phyloP scores from a whole-genome alignment of 2,329 filamentous ascomycete genomes.

The Aspergillaceae sp. region DNA sequence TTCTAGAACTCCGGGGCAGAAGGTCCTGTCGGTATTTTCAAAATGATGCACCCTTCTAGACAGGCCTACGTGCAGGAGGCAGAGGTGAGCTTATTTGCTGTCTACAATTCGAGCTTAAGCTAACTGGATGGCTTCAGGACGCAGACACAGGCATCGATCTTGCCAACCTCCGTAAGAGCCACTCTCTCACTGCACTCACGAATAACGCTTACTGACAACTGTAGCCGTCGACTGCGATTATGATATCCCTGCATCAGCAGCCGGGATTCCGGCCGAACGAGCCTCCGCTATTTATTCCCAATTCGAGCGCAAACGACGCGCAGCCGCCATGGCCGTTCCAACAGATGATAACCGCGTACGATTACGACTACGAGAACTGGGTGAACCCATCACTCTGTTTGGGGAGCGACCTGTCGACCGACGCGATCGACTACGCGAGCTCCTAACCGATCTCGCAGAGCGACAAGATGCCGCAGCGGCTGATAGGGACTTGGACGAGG shows the following conservation, averaged over 20 bases:
- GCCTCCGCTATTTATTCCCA: conserved; percentile 78
- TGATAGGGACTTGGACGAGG: conserved; percentile 48
- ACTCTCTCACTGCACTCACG: neutral
- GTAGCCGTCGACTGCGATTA: conserved; percentile 72
- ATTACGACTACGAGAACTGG: conserved; percentile 68
- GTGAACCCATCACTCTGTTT: conserved; percentile 91
- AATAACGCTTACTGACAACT: neutral
- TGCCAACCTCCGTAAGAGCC: conserved; percentile 53
- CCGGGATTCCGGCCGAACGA: conserved; percentile 67
- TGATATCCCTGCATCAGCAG: conserved; percentile 57
- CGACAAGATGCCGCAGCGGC: conserved; percentile 41
- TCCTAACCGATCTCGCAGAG: conserved; percentile 67
- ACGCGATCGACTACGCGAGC: conserved; percentile 73
- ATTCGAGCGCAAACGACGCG: conserved; percentile 83
- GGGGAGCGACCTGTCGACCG: conserved; percentile 81
- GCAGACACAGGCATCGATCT: conserved; percentile 53
- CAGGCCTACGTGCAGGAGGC: conserved; percentile 89
- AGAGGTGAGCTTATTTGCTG: conserved; percentile 46
- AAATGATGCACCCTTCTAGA: conserved; percentile 72
- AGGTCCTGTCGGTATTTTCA: conserved; percentile 8
- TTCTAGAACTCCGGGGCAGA: too few relatives aligned
- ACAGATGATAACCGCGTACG: conserved; percentile 88
- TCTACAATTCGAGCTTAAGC: neutral
- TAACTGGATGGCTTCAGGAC: conserved; percentile 30
- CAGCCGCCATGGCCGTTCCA: conserved; percentile 80